Evolutionary conservation across 805 yeast species (phyloP).

Genomic region (Debaryomyces prosopidis): DNA sequence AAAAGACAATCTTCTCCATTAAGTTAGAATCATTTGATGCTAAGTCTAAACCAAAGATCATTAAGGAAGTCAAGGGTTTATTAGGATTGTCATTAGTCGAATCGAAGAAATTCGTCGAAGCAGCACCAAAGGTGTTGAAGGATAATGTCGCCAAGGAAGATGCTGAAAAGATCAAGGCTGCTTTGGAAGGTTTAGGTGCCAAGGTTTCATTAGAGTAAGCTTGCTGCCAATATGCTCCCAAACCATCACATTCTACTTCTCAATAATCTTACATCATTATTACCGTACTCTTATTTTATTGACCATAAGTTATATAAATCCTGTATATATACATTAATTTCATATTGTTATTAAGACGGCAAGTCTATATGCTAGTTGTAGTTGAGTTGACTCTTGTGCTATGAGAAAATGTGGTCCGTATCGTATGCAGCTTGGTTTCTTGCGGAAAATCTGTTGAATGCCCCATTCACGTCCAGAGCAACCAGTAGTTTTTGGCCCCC

Average conservation of each 20-base stretch:
- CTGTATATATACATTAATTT: slow-evolving; percentile 6
- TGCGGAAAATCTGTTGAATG: no score
- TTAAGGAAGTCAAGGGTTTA: slow-evolving; percentile 92
- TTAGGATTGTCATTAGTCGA: slow-evolving; percentile 93
- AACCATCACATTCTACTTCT: not conserved
- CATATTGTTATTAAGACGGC: not conserved
- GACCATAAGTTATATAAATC: slow-evolving; percentile 6
- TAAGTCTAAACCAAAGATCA: slow-evolving; percentile 94
- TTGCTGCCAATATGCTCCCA: not conserved
- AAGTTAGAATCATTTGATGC: slow-evolving; percentile 94
- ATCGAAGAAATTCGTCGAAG: slow-evolving; percentile 95
- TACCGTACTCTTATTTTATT: slow-evolving; percentile 1
- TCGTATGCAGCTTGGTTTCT: no score
- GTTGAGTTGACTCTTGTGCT: no score
- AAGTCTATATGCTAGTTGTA: no score
- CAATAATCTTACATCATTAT: slow-evolving; percentile 1
- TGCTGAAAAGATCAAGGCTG: slow-evolving; percentile 92
- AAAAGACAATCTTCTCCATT: slow-evolving; percentile 87
- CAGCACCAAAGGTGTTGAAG: slow-evolving; percentile 94
- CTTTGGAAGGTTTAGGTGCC: slow-evolving; percentile 94
- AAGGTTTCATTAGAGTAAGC: slow-evolving; percentile 81
- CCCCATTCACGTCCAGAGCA: no score
- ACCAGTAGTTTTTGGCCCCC: no score
- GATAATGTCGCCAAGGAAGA: slow-evolving; percentile 97
- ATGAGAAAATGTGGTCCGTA: no score